Conservation (phyloP, 2,329 filamentous ascomycete genomes). For the Rutstroemia sp. region DNA sequence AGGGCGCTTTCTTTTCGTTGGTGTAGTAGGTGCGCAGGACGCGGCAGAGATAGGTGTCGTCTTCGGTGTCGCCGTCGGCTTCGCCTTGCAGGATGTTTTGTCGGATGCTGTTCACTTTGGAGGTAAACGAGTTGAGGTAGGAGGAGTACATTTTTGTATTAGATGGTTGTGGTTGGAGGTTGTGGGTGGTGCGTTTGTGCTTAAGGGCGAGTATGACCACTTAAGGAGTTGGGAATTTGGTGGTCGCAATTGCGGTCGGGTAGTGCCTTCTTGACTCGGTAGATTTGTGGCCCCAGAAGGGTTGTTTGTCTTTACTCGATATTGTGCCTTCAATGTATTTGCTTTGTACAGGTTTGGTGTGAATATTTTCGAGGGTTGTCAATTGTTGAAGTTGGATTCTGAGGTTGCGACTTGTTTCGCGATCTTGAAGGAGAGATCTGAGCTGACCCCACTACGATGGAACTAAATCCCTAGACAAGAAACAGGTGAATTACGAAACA, state of each 20-base stretch:
- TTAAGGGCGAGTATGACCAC: background rate
- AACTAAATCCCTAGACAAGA: background rate
- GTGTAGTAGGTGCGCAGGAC: conserved; percentile 88
- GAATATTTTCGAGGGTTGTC: background rate
- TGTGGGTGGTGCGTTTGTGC: background rate
- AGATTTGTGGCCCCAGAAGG: too few relatives aligned
- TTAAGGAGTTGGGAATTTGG: background rate
- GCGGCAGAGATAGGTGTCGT: conserved; percentile 91
- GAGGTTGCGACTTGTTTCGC: conserved; percentile 11
- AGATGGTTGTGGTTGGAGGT: conserved; percentile 19
- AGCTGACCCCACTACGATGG: conserved; percentile 3
- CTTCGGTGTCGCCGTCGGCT: conserved; percentile 66
- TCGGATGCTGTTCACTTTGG: conserved; percentile 53
- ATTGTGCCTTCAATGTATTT: background rate
- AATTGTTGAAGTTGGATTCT: background rate
- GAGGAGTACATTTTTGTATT: conserved; percentile 58
- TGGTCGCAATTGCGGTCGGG: background rate
- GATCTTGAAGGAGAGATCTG: conserved; percentile 5
- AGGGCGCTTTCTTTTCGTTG: conserved; percentile 67
- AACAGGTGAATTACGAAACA: too few relatives aligned
- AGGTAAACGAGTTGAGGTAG: conserved; percentile 57
- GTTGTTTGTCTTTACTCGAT: too few relatives aligned
- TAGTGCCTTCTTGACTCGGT: background rate
- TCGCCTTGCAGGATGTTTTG: conserved; percentile 64
- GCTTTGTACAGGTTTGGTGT: background rate